Conservation (phyloP, 305 asterid species). For the Solanum hybrid region DNA sequence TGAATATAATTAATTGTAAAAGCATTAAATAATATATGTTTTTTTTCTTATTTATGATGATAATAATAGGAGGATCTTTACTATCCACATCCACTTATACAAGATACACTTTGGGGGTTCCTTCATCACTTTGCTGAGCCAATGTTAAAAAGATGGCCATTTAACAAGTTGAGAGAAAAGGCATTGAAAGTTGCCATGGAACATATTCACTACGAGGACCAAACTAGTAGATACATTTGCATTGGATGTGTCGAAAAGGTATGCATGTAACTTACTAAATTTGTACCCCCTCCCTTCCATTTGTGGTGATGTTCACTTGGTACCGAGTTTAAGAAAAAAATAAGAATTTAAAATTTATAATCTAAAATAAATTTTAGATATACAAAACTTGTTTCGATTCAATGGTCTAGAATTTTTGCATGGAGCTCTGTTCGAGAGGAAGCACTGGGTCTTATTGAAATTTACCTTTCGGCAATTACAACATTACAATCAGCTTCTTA, state of each 20-base stretch:
- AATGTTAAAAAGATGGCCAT: conserved; percentile 26
- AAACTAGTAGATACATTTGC: conserved; percentile 31
- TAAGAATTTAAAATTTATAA: too few relatives aligned
- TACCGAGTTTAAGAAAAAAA: background rate
- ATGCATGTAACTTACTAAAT: background rate
- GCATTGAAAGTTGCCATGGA: conserved; percentile 31
- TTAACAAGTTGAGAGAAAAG: conserved; percentile 26
- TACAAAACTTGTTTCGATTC: background rate
- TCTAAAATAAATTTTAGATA: background rate
- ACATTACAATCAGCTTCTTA: background rate
- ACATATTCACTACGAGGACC: conserved; percentile 41
- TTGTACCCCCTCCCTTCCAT: background rate
- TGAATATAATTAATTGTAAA: background rate
- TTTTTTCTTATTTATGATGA: background rate
- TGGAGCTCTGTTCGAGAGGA: background rate
- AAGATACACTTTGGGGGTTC: conserved; percentile 39
- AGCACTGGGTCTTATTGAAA: too few relatives aligned
- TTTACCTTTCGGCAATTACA: background rate
- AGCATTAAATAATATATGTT: background rate
- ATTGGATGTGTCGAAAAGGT: conserved; percentile 41
- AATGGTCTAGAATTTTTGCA: too few relatives aligned
- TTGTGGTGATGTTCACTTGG: background rate
- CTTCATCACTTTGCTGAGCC: conserved; percentile 36
- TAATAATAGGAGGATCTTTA: conserved; percentile 28
- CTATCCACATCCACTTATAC: conserved; percentile 15